phyloP scores from a whole-genome alignment of 2,329 filamentous ascomycete genomes.

The Coniochaeta hoffmannii region DNA sequence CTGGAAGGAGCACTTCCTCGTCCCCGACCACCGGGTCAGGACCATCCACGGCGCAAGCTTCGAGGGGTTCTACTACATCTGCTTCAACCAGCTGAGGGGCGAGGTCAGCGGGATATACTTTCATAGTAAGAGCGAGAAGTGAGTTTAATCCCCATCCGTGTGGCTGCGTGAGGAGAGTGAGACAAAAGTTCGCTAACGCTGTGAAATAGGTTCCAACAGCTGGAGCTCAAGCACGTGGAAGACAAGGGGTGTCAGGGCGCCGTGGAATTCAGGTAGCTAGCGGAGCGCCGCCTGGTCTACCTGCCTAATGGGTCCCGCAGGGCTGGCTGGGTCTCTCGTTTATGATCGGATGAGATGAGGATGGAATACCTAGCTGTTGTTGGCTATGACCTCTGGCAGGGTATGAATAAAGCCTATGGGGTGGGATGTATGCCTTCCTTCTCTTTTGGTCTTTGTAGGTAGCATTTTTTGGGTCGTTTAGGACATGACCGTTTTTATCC shows the following conservation, averaged over 20 bases:
- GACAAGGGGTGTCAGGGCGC: constrained; percentile 77
- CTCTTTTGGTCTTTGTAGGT: neutral
- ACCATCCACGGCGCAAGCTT: constrained; percentile 94
- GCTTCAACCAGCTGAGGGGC: constrained; percentile 87
- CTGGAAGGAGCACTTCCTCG: constrained; percentile 98
- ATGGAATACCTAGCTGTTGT: too few relatives aligned
- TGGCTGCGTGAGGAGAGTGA: constrained; percentile 4
- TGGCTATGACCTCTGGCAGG: too few relatives aligned
- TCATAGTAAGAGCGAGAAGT: constrained; percentile 97
- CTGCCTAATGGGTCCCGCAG: neutral
- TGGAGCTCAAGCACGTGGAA: constrained; percentile 82
- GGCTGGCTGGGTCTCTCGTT: constrained; percentile 14
- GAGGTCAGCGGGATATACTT: constrained; percentile 93
- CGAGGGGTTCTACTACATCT: constrained; percentile 98
- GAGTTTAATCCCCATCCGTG: constrained; percentile 28
- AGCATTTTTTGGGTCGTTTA: too few relatives aligned
- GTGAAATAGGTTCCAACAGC: constrained; percentile 69
- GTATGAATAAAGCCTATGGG: neutral
- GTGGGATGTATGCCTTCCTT: neutral
- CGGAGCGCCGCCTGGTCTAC: neutral
- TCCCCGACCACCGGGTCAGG: constrained; percentile 86
- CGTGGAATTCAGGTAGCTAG: constrained; percentile 82
- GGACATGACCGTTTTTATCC: neutral
- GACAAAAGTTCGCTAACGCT: neutral
- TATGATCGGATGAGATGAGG: too few relatives aligned